phyloP scores from a whole-genome alignment of 176 grass and related monocot genomes.

The Oryza brachyantha region DNA sequence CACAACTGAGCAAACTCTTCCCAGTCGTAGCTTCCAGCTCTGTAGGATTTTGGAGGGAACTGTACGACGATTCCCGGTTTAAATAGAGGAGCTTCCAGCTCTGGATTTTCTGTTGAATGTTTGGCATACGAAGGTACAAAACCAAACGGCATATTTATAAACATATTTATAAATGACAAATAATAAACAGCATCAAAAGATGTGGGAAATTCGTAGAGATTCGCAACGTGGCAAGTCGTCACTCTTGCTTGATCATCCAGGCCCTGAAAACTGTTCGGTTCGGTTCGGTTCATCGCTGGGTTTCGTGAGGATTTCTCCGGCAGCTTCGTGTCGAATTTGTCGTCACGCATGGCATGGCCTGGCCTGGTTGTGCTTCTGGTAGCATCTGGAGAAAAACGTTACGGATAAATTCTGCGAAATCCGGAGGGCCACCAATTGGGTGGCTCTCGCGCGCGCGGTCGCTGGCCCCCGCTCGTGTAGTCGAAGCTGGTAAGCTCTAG shows the following conservation, averaged over 20 bases:
- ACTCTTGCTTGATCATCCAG: not conserved
- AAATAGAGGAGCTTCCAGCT: constrained; percentile 29
- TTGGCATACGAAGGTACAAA: too few relatives aligned
- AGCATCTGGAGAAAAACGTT: not conserved
- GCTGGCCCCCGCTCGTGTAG: too few relatives aligned
- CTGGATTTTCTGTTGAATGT: too few relatives aligned
- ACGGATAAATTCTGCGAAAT: not conserved
- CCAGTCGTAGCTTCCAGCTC: too few relatives aligned
- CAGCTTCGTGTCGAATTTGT: constrained; percentile 23
- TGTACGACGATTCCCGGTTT: not conserved
- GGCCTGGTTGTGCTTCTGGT: constrained; percentile 12
- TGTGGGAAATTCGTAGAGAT: not conserved
- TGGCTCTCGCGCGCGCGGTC: not conserved
- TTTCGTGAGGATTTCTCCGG: not conserved
- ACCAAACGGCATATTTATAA: too few relatives aligned
- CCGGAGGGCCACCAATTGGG: constrained; percentile 4
- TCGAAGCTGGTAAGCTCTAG: not conserved
- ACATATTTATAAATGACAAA: too few relatives aligned
- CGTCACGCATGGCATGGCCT: not conserved
- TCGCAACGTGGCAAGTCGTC: not conserved
- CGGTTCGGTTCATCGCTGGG: not conserved
- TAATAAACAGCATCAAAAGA: too few relatives aligned
- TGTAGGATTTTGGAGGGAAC: constrained; percentile 10
- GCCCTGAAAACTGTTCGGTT: not conserved
- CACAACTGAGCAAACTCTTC: not conserved